Conservation (phyloP, 2,329 filamentous ascomycete species). For the Exophiala oligosperma region DNA sequence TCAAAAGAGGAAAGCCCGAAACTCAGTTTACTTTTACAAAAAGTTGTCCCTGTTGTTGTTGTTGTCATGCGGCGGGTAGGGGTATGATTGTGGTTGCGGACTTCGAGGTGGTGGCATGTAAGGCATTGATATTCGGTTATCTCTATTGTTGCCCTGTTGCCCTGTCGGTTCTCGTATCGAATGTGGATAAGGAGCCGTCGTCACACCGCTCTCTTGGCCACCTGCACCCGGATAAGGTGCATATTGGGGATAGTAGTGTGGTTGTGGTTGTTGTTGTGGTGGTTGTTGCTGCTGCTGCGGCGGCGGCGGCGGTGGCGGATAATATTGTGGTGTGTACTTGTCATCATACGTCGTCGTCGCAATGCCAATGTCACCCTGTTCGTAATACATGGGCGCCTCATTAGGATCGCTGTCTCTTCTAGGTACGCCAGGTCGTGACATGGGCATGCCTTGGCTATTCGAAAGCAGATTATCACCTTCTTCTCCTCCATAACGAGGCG, state of each 20-base stretch:
- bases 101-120: slow-evolving; percentile 17
- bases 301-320: not conserved
- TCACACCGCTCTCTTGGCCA: slow-evolving; percentile 12
- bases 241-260: not conserved
- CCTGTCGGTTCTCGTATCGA: not conserved
- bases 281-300: too few relatives aligned
- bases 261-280: slow-evolving; percentile 20
- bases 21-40: slow-evolving; percentile 4
- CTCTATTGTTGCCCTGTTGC: not conserved
- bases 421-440: slow-evolving; percentile 12
- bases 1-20: too few relatives aligned
- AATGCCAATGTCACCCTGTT: slow-evolving; percentile 24
- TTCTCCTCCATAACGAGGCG: slow-evolving; percentile 27
- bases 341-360: slow-evolving; percentile 22
- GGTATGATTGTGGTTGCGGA: slow-evolving; percentile 3
- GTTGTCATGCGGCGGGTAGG: not conserved
- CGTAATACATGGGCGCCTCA: slow-evolving; percentile 6
- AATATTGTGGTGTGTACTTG: slow-evolving; percentile 6
- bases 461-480: slow-evolving; percentile 42
- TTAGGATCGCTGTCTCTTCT: slow-evolving; percentile 4
- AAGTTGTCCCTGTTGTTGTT: slow-evolving; percentile 5
- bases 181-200: slow-evolving; percentile 8
- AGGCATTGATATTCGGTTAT: slow-evolving; percentile 12
- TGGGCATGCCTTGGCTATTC: slow-evolving; percentile 40
- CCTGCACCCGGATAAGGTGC: not conserved